Evolutionary conservation across 1,284 basidiomycete genomes (phyloP), one percentile per base, ranked within the genome.

Genomic region (Inonotus obliquus): DNA sequence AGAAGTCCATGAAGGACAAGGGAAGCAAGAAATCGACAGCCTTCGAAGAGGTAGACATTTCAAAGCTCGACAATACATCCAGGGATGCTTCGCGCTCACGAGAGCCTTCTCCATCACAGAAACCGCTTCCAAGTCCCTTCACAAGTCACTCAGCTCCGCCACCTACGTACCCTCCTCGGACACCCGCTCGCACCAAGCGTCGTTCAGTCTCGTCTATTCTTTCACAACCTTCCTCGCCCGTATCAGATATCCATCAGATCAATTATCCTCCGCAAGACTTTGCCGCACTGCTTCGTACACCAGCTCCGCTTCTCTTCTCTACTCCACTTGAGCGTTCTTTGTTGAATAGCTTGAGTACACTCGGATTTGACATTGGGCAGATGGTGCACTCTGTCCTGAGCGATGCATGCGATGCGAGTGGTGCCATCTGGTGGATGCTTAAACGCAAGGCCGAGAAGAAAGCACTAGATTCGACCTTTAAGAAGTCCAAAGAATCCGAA

Each of bases 401-500:
- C 27, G 86, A 98, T 73, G 96, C 97, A 0, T 99, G 96, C 70
- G 96, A 99, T 73, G 82, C 92, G 0, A 85, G 91, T 5, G 91
- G 94, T 10, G 94, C 96, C 1, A 77, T 94, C 11, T 99, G 96
- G 96, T 99, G 97, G 97, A 92, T 98, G 81, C 76, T 99, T 55
- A 87, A 91, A 69, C 83, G 87, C 67, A 91, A 87, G 69, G 81
- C 86, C 9, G 88, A 92, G 72, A 87, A 84, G 69, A 84, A 81
- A 61, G 76, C 79, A 13, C 37, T 80, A 25, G 81, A 84, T 53
- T 78, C 81, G 14, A 75, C 69, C 38, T 68, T 72, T 38, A 67
- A 66, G 52, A 69, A 69, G 25, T 17, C 63, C 54, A 55, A 60
- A 41, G 39, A 60, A 25, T 66, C 68, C 17, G 32, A 49, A 65